These are phyloP conservation scores for Fusarium graminum DNA, from an alignment of 2,329 filamentous ascomycete species.

Conservation along the genomic window DNA sequence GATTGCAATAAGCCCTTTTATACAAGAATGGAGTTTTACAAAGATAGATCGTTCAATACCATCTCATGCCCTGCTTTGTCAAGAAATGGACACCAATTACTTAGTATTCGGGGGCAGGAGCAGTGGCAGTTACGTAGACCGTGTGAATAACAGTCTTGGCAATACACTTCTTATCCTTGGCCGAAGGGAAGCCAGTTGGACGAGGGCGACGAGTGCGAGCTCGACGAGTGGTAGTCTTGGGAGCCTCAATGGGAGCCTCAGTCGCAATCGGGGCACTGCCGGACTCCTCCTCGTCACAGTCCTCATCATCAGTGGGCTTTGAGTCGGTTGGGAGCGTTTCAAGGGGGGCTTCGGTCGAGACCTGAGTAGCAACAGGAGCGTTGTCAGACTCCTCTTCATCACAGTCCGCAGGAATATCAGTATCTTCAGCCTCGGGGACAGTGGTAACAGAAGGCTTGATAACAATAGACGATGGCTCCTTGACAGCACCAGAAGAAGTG, in stretches of 20 bases:
- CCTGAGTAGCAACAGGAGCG: not conserved
- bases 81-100: not conserved
- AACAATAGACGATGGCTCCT: slow-evolving; percentile 25
- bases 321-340: slow-evolving; percentile 7
- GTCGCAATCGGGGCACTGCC: not conserved
- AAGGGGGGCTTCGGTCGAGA: not conserved
- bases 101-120: slow-evolving; percentile 22
- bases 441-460: slow-evolving; percentile 16
- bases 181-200: slow-evolving; percentile 20
- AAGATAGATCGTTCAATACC: not conserved
- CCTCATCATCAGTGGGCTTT: not conserved
- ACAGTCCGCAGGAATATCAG: not conserved
- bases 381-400: not conserved
- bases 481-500: not conserved
- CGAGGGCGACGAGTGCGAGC: slow-evolving; percentile 33
- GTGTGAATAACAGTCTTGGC: slow-evolving; percentile 41
- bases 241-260: not conserved
- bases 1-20: slow-evolving; percentile 19
- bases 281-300: not conserved
- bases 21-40: slow-evolving; percentile 24
- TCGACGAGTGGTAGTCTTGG: slow-evolving; percentile 28
- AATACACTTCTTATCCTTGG: slow-evolving; percentile 26
- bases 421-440: not conserved
- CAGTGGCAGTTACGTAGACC: slow-evolving; percentile 45
- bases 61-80: not conserved